These are phyloP conservation scores for Claviceps citrina DNA, from an alignment of 2,329 filamentous ascomycete species.

Conservation along the genomic window DNA sequence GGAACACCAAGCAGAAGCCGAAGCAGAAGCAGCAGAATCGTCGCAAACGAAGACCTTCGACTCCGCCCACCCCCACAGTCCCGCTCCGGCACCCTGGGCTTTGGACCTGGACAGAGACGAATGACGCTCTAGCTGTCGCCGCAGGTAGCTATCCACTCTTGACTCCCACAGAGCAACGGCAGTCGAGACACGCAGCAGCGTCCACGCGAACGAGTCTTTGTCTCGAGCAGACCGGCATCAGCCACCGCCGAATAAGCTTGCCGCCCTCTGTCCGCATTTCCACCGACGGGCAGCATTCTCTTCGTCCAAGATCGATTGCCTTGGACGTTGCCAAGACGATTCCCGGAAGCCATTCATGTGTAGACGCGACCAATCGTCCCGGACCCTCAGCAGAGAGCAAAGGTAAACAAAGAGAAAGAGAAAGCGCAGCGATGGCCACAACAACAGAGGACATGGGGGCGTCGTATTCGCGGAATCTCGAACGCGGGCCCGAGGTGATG, in stretches of 20 bases:
- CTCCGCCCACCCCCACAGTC: conserved; percentile 36
- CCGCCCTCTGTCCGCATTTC: conserved; percentile 39
- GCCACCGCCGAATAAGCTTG: conserved; percentile 35
- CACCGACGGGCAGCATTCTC: conserved; percentile 33
- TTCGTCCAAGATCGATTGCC: conserved; percentile 13
- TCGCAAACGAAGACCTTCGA: conserved; percentile 33
- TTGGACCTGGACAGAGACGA: conserved; percentile 20
- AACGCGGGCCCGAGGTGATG: conserved; percentile 34
- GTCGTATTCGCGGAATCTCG: conserved; percentile 35
- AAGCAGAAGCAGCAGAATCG: conserved; percentile 3
- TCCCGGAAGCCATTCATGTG: background rate
- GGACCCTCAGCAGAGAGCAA: conserved; percentile 20
- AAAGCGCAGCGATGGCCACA: conserved; percentile 31
- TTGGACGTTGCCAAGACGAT: background rate
- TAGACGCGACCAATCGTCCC: background rate
- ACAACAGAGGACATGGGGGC: conserved; percentile 21
- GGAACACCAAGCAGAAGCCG: conserved; percentile 14
- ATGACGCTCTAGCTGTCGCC: conserved; percentile 23
- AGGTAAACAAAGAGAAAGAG: conserved; percentile 41
- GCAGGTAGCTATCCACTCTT: conserved; percentile 36
- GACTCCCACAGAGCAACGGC: conserved; percentile 33
- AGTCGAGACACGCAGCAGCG: conserved; percentile 25
- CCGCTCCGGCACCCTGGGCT: conserved; percentile 32
- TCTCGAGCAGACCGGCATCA: conserved; percentile 30
- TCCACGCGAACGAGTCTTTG: conserved; percentile 34